Base-by-base conservation (phyloP, 2,329 filamentous ascomycete genomes). In the Colletotrichum eleusines region DNA sequence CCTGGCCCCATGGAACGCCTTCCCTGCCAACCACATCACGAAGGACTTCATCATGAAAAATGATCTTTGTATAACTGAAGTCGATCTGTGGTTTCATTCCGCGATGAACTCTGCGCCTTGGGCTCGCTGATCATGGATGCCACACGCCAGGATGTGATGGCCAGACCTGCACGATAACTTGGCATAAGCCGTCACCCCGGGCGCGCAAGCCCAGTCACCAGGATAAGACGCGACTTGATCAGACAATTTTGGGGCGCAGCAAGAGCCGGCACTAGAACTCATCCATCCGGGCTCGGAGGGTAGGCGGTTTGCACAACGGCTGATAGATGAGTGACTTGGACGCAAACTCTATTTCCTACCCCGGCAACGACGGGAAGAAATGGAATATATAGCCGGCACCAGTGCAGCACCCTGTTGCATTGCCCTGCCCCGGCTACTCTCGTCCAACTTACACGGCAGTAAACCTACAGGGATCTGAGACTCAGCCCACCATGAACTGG, bases 401-500 rank as follows among this genome's bases (percentile, higher is more conserved):
- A 28, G 40, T 38, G 59, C 33, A 38, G n/a, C 23, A 5, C 23
- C n/a, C 5, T 11, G 33, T 6, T 20, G 35, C 2, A 8, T 26
- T 23, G 20, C 14, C 20, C 12, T 26, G 1, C 31, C 18, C 28
- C 8, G n/a, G 42, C n/a, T 28, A 14, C 48, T 66, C 23, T 28
- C 51, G 28, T 54, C 35, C 31, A 66, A 66, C 54, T n/a, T 44
- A 60, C 40, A 61, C 33, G 40, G 48, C 38, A 46, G 44, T 8
- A 38, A 57, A 33, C 50, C n/a, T n/a, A 33, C 40, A 60, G 50
- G 67, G 42, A 55, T 57, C 35, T 8, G 26, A n/a, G 11, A 11
- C 20, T 7, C 40, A 57, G 58, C 51, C 63, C 63, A 62, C 67
- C 28, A 58, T 62, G 50, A 16, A 44, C 20, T 28, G 50, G 63